Conservation (phyloP, 2,329 filamentous ascomycete species). For the Didymella sp. region DNA sequence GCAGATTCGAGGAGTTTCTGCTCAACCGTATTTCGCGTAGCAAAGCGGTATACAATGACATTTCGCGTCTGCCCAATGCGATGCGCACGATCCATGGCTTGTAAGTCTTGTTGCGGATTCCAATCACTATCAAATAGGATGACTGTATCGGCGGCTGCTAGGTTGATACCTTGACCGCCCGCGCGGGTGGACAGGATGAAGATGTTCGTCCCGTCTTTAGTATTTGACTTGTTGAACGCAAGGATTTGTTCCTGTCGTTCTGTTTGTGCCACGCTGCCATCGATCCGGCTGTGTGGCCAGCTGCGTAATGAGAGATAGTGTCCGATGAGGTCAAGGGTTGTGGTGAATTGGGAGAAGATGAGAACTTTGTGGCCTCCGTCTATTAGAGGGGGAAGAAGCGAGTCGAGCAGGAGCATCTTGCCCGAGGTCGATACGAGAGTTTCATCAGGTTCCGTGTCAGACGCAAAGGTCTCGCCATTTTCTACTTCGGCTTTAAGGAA, state of each 20-base stretch:
- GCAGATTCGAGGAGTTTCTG: constrained; percentile 85
- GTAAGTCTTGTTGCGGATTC: constrained; percentile 96
- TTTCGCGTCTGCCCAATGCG: constrained; percentile 92
- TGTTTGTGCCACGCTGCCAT: constrained; percentile 80
- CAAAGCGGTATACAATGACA: constrained; percentile 91
- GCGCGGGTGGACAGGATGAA: constrained; percentile 91
- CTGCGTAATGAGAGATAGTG: constrained; percentile 82
- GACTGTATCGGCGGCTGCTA: constrained; percentile 89
- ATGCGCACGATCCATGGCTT: constrained; percentile 94
- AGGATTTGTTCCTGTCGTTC: constrained; percentile 58
- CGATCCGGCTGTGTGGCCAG: constrained; percentile 88
- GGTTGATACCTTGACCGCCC: constrained; percentile 93
- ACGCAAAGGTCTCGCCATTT: constrained; percentile 52
- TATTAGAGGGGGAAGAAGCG: constrained; percentile 79
- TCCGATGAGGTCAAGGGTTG: constrained; percentile 87
- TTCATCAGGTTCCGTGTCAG: constrained; percentile 70
- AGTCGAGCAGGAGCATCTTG: constrained; percentile 94
- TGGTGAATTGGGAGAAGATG: constrained; percentile 97
- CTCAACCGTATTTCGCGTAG: constrained; percentile 92
- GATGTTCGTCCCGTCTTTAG: constrained; percentile 59
- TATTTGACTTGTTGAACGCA: constrained; percentile 55
- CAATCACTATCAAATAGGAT: constrained; percentile 90
- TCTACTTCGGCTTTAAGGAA: constrained; percentile 65
- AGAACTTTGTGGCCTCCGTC: constrained; percentile 82
- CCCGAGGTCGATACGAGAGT: constrained; percentile 85